Conservation (phyloP, 139 green algal genomes). For the Monoraphidium neglectum region DNA sequence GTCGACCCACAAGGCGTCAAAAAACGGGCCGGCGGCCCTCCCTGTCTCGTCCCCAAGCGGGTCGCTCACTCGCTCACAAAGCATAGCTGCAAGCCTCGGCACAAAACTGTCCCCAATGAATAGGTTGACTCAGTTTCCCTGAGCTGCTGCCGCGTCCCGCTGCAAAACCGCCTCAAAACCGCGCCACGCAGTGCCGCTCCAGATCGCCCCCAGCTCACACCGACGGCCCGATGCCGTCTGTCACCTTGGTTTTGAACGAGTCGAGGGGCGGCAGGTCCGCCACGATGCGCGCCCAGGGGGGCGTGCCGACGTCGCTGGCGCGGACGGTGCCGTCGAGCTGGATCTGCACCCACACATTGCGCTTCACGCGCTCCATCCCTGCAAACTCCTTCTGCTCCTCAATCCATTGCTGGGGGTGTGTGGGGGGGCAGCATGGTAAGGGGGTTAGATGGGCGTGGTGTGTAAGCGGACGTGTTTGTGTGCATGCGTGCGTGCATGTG, state of each 20-base stretch:
- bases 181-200: too few species aligned
- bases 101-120: too few species aligned
- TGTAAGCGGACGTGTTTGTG: too few species aligned
- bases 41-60: too few species aligned
- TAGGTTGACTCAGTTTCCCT: too few species aligned
- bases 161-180: too few species aligned
- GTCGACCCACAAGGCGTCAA: too few species aligned
- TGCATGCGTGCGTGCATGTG: too few species aligned
- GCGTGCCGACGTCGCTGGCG: conserved; percentile 67
- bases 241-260: conserved; percentile 71
- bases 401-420: conserved; percentile 68
- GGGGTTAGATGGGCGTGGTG: not conserved
- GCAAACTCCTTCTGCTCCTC: conserved; percentile 69
- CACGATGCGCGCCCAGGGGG: conserved; percentile 80
- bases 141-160: too few species aligned
- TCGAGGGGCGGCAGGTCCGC: conserved; percentile 78
- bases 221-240: conserved; percentile 58
- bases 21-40: too few species aligned
- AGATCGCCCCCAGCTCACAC: conserved; percentile 20
- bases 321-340: conserved; percentile 91
- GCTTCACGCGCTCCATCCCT: conserved; percentile 10
- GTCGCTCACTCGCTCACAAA: too few species aligned
- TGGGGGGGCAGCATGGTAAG: not conserved
- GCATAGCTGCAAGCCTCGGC: too few species aligned
- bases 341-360: conserved; percentile 50